phyloP scores from a whole-genome alignment of 73 alveolate species.

The Paramecium sonneborni region DNA sequence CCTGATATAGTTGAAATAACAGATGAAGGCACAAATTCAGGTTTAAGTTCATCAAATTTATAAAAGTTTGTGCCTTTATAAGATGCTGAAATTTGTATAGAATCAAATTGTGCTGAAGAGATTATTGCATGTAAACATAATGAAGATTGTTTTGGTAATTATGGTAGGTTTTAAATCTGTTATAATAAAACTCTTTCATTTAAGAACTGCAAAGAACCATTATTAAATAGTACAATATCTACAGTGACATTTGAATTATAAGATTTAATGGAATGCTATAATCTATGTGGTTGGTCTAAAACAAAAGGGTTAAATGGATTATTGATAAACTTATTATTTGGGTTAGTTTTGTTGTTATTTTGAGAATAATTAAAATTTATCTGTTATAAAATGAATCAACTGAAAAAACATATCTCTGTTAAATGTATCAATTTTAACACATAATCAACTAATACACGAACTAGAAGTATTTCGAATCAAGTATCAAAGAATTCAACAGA shows the following conservation, averaged over 20 bases:
- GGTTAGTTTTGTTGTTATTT: neutral
- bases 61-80: neutral
- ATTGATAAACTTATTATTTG: neutral
- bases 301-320: neutral
- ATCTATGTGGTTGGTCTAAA: neutral
- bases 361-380: neutral
- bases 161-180: neutral
- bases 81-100: neutral
- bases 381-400: slow-evolving; percentile 35
- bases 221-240: neutral
- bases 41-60: neutral
- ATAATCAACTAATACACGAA: slow-evolving; percentile 9
- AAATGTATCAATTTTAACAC: slow-evolving; percentile 24
- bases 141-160: neutral
- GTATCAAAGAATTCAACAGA: neutral
- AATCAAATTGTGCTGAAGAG: neutral
- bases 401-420: slow-evolving; percentile 28
- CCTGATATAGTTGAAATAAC: neutral
- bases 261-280: neutral
- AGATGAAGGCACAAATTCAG: neutral
- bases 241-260: neutral
- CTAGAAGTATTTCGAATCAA: neutral
- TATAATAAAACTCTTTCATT: neutral
- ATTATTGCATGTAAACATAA: neutral
- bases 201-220: neutral